A percentile compares a stretch with the other conserved stretches of the same genome.
Evolutionary conservation across 306 rosid species (phyloP).

Genomic region (Fragaria iinumae): DNA sequence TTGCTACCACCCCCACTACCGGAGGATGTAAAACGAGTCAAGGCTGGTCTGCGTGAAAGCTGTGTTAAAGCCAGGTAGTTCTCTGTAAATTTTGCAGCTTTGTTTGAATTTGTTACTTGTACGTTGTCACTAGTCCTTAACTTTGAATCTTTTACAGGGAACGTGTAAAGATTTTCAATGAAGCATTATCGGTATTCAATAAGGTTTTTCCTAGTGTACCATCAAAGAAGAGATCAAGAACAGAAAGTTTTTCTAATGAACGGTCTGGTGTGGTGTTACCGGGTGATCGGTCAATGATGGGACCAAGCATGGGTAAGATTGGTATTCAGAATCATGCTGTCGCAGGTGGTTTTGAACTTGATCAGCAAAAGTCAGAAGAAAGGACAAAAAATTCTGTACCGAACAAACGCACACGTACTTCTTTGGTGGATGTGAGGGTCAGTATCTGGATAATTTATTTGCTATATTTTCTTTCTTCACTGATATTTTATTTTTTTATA

Average conservation of each 20-base stretch:
- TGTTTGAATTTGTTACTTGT: constrained; percentile 22
- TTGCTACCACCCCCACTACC: constrained; percentile 53
- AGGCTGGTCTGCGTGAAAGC: constrained; percentile 46
- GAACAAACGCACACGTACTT: constrained; percentile 93
- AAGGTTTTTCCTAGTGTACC: constrained; percentile 71
- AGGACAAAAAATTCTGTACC: constrained; percentile 65
- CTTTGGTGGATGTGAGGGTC: constrained; percentile 86
- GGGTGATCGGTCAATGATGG: constrained; percentile 70
- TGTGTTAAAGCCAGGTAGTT: constrained; percentile 82
- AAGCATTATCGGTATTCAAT: constrained; percentile 74
- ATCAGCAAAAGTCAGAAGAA: constrained; percentile 89
- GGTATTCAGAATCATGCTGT: constrained; percentile 73
- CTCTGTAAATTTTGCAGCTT: constrained; percentile 38
- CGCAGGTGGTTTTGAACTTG: constrained; percentile 73
- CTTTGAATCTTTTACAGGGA: constrained; percentile 59
- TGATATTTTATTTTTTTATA: background rate
- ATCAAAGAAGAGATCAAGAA: constrained; percentile 93
- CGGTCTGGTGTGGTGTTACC: constrained; percentile 57
- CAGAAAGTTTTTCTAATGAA: constrained; percentile 66
- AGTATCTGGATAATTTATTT: constrained; percentile 13
- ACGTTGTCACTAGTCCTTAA: constrained; percentile 32
- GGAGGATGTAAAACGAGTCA: constrained; percentile 77
- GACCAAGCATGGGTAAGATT: constrained; percentile 65
- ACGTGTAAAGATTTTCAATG: constrained; percentile 69
- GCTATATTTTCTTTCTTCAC: background rate